Conservation (phyloP, 352 stramenopile species). For the Phytophthora melonis region DNA sequence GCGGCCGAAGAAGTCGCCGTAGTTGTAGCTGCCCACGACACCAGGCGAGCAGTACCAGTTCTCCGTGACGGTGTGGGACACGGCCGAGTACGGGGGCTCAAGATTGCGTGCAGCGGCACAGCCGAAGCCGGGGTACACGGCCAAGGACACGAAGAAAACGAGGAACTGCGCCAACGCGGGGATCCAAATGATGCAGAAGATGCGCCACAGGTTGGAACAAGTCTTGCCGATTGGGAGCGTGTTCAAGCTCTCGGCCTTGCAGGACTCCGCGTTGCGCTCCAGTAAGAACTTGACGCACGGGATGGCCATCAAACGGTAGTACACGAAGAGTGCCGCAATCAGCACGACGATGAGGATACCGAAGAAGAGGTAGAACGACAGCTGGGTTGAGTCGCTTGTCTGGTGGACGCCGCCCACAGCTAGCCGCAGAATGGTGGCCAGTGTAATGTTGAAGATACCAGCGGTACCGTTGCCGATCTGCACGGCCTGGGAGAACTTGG, state of each 20-base stretch:
- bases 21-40: slow-evolving; percentile 69
- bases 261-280: slow-evolving; percentile 52
- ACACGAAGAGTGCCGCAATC: slow-evolving; percentile 53
- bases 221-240: slow-evolving; percentile 35
- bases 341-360: slow-evolving; percentile 60
- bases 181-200: slow-evolving; percentile 65
- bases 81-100: slow-evolving; percentile 29
- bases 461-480: slow-evolving; percentile 67
- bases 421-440: slow-evolving; percentile 58
- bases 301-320: slow-evolving; percentile 44
- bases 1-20: slow-evolving; percentile 66
- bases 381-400: slow-evolving; percentile 40
- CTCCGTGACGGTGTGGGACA: slow-evolving; percentile 22
- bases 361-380: slow-evolving; percentile 74
- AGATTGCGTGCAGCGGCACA: slow-evolving; percentile 51
- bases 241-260: slow-evolving; percentile 30
- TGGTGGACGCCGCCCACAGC: slow-evolving; percentile 54
- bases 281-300: slow-evolving; percentile 63
- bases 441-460: slow-evolving; percentile 63
- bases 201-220: slow-evolving; percentile 53
- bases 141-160: slow-evolving; percentile 70
- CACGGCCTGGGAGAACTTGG: slow-evolving; percentile 74
- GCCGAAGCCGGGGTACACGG: slow-evolving; percentile 60
- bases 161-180: slow-evolving; percentile 59
- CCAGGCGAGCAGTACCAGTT: slow-evolving; percentile 64